A percentile compares a stretch with the other conserved stretches of the same genome.
Evolutionary conservation across 108 stramenopile genomes (phyloP).

Genomic region (Bacterosira constricta): DNA sequence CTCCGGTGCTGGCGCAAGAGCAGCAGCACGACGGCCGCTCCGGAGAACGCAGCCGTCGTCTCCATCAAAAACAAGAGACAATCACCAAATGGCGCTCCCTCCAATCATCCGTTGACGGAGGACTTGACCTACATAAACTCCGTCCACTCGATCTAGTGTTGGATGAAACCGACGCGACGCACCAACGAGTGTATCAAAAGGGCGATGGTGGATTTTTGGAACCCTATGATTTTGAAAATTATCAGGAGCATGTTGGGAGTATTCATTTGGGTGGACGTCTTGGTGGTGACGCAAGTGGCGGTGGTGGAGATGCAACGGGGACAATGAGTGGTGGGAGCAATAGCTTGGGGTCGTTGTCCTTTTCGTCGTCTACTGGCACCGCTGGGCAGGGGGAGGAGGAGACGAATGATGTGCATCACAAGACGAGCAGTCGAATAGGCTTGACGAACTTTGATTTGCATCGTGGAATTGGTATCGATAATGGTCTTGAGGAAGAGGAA

Average conservation of each 20-base stretch:
- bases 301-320: background rate
- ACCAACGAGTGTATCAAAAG: conserved; percentile 17
- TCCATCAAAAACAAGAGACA: background rate
- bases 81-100: background rate
- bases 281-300: background rate
- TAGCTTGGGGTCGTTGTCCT: background rate
- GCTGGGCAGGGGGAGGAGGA: background rate
- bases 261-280: background rate
- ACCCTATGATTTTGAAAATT: conserved; percentile 35
- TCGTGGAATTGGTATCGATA: background rate
- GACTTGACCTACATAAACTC: background rate
- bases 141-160: conserved; percentile 3
- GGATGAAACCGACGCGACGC: background rate
- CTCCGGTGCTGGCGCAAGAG: background rate
- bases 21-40: background rate
- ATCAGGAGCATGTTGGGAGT: conserved; percentile 9
- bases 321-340: background rate
- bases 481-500: conserved; percentile 4
- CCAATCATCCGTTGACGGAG: background rate
- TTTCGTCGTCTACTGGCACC: background rate
- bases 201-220: conserved; percentile 32
- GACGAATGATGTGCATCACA: background rate
- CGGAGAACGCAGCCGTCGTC: background rate
- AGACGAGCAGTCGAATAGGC: background rate
- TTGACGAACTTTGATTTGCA: conserved; percentile 22